These are phyloP conservation scores for Trichosporon sp. DNA, from an alignment of 1,284 basidiomycete species.

Conservation along the genomic window DNA sequence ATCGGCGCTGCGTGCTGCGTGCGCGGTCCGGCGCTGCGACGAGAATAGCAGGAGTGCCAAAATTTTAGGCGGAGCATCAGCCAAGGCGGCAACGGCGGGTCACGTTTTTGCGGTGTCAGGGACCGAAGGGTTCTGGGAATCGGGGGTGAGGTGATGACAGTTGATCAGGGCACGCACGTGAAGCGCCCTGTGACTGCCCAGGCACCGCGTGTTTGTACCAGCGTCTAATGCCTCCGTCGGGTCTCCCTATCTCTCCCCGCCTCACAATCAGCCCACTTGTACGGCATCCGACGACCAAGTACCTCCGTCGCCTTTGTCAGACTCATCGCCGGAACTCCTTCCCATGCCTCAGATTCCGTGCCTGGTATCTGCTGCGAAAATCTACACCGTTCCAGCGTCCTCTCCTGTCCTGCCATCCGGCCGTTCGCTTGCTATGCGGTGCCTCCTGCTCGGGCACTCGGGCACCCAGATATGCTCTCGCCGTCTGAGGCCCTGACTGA, in stretches of 20 bases:
- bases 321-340: neutral
- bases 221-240: slow-evolving; percentile 5
- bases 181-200: slow-evolving; percentile 16
- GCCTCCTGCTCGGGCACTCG: slow-evolving; percentile 8
- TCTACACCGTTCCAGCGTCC: slow-evolving; percentile 3
- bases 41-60: slow-evolving; percentile 1
- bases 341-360: slow-evolving; percentile 5
- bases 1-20: neutral
- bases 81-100: slow-evolving; percentile 9
- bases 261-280: slow-evolving; percentile 12
- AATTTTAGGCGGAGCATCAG: slow-evolving; percentile 6
- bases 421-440: neutral
- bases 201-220: neutral
- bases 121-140: neutral
- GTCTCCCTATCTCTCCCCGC: neutral
- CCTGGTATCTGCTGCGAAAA: neutral
- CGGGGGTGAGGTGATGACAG: neutral
- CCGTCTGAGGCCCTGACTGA: slow-evolving; percentile 8
- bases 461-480: slow-evolving; percentile 15
- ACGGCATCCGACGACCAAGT: slow-evolving; percentile 7
- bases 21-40: neutral
- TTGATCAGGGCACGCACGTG: slow-evolving; percentile 9
- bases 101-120: slow-evolving; percentile 15
- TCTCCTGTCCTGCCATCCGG: neutral
- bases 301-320: neutral